Base-by-base conservation (phyloP, 2,329 filamentous ascomycete genomes). In the Scolecobasidium constrictum region DNA sequence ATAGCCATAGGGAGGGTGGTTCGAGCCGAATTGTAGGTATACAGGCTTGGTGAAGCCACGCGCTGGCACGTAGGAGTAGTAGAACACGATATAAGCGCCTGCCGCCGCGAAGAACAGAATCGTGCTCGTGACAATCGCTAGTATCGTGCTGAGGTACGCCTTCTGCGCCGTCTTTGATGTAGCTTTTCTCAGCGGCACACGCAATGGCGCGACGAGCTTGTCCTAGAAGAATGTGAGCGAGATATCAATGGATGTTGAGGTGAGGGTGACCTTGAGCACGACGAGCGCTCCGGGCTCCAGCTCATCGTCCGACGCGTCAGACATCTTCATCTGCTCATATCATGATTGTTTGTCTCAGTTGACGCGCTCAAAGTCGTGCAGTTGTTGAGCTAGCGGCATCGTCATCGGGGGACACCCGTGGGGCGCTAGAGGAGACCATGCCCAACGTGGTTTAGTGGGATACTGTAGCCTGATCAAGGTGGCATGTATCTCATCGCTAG, bases 1-100 rank as follows among this genome's bases (percentile, higher is more conserved):
- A 9, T 13, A 17, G 9, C 34, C 38, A 35, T 33, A 34, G 7
- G 46, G 46, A 19, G 47, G 37, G 13, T 42, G 31, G 7, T 19
- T 23, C 43, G 66, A 71, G 64, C 75, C 73, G 60, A 78, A 84
- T 58, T 83, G 78, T 16, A 85, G 62, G 61, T 83, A 75, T 5
- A 84, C 67, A 4, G 69, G 65, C n/a, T 73, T 68, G 47, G 71
- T 64, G 47, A 83, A 68, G 43, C 77, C 75, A 49, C 80, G 73
- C 41, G 75, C 71, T 1, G 81, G 81, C 17, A 86, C 74, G 61
- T 78, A 83, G 47, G 70, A 72, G 59, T 72, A 70, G 64, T 85
- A 85, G 63, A 86, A 84, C 15, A 79, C 61, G 26, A 67, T 65
- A 56, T 84, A 85, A 23, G 78, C 77, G 31, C 75, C 54, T 5